A percentile compares a stretch with the other conserved stretches of the same genome.
These are phyloP conservation scores for Camelina hispida DNA, from an alignment of 345 rosid species.

Conservation along the genomic window DNA sequence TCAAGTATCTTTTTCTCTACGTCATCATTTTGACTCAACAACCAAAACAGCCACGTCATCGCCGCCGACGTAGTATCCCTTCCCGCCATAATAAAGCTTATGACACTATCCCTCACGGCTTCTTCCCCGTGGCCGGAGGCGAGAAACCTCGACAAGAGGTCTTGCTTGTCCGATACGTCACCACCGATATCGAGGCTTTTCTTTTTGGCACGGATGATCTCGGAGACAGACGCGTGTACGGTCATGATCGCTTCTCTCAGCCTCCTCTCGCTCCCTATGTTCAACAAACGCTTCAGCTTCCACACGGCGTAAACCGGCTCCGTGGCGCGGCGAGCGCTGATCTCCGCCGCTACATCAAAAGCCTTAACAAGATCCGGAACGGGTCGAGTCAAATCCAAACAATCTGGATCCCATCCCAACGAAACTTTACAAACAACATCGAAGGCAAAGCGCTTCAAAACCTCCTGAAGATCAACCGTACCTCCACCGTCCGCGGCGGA, in stretches of 20 bases:
- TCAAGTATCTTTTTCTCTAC: slow-evolving; percentile 43
- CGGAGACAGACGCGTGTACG: slow-evolving; percentile 46
- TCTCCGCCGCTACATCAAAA: slow-evolving; percentile 60
- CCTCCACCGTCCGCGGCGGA: slow-evolving; percentile 33
- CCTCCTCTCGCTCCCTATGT: slow-evolving; percentile 62
- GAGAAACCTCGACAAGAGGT: slow-evolving; percentile 60
- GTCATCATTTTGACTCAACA: slow-evolving; percentile 47
- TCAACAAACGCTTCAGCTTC: slow-evolving; percentile 64
- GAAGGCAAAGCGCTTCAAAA: slow-evolving; percentile 62
- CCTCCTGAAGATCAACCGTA: slow-evolving; percentile 62
- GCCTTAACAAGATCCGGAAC: slow-evolving; percentile 53
- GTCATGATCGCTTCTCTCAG: slow-evolving; percentile 51
- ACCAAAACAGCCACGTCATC: slow-evolving; percentile 78
- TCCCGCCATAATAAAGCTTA: slow-evolving; percentile 79
- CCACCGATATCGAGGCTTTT: slow-evolving; percentile 33
- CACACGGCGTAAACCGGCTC: slow-evolving; percentile 59
- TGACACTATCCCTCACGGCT: slow-evolving; percentile 59
- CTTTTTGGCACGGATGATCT: slow-evolving; percentile 53
- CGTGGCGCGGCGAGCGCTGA: slow-evolving; percentile 61
- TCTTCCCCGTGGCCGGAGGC: slow-evolving; percentile 54
- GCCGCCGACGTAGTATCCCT: slow-evolving; percentile 74
- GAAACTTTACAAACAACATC: slow-evolving; percentile 60
- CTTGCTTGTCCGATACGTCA: slow-evolving; percentile 31
- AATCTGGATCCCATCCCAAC: slow-evolving; percentile 58
- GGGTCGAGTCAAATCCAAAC: slow-evolving; percentile 55